Base-by-base conservation (phyloP, 352 stramenopile genomes). In the Phytopythium montanum region DNA sequence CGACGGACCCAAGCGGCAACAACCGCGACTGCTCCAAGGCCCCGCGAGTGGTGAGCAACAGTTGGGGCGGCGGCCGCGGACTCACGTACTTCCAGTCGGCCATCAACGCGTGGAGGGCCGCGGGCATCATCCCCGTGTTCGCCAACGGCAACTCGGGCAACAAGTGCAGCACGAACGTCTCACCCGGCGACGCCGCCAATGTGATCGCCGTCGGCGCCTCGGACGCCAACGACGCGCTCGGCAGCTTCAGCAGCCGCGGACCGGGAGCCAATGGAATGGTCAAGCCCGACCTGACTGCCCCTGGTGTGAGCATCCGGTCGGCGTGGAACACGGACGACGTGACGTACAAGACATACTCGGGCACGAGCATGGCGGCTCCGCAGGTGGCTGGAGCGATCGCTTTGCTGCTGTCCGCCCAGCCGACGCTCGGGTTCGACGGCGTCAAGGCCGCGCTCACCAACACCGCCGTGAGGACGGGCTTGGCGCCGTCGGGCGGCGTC, bases 41-140 rank as follows among this genome's bases (percentile, higher is more conserved):
- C 1, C 77, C 77, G 7, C 66, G 81, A 45, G 66, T 87, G 6
- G 68, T 87, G 18, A 87, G 68, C 73, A 85, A 85, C 50, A 85
- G 74, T 61, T 87, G 77, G 77, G 74, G 70, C 10, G 65, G 23
- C 12, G 56, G 58, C 0, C 69, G 69, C 45, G 75, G 70, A 23
- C 61, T 72, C 34, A 66, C 57, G 12, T 73, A 70, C 50, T 83
- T 76, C 51, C 54, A 72, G 8, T 49, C 70, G 0, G 70, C 39
- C 2, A 19, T 87, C 45, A 66, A 79, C 28, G 70, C 75, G n/a
- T 87, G 77, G 77, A 53, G 56, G 18, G 55, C 60, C 1, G 77
- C 75, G 39, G 73, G 69, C 4, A 87, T 87, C 59, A 69, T 85
- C 23, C 73, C 75, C 0, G 63, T 87, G 38, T 85, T 87, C 53